Evolutionary conservation across 495 filamentous ascomycete species (phyloP).

Genomic region (Neurospora tetrasperma): DNA sequence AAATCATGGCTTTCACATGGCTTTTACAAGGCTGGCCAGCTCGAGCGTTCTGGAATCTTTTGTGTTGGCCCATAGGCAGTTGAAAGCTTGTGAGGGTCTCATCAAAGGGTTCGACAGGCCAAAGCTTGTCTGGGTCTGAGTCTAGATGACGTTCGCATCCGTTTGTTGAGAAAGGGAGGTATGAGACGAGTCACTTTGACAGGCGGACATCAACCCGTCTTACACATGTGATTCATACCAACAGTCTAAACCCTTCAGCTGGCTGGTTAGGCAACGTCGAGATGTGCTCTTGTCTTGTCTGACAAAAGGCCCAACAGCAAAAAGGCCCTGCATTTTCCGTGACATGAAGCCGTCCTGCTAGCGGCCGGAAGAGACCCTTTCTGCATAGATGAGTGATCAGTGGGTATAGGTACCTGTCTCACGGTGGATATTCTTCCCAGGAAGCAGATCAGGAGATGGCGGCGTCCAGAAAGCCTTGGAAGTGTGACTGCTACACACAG

Average conservation of each 20-base stretch:
- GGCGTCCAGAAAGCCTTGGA: neutral
- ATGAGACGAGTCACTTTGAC: neutral
- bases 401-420: neutral
- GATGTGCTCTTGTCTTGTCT: neutral
- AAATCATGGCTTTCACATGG: neutral
- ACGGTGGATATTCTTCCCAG: neutral
- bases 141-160: neutral
- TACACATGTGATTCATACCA: neutral
- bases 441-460: neutral
- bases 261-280: neutral
- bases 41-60: neutral
- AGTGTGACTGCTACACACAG: neutral
- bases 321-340: neutral
- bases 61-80: neutral
- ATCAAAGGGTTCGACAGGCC: neutral
- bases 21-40: neutral
- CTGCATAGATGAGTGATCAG: neutral
- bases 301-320: neutral
- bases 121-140: neutral
- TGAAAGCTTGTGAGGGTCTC: neutral
- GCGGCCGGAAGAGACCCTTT: neutral
- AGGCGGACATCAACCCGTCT: neutral
- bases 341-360: neutral
- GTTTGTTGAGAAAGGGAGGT: neutral
- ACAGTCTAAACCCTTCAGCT: neutral